These are phyloP conservation scores for Didymella pinodella DNA, from an alignment of 2,329 filamentous ascomycete species.

Conservation along the genomic window DNA sequence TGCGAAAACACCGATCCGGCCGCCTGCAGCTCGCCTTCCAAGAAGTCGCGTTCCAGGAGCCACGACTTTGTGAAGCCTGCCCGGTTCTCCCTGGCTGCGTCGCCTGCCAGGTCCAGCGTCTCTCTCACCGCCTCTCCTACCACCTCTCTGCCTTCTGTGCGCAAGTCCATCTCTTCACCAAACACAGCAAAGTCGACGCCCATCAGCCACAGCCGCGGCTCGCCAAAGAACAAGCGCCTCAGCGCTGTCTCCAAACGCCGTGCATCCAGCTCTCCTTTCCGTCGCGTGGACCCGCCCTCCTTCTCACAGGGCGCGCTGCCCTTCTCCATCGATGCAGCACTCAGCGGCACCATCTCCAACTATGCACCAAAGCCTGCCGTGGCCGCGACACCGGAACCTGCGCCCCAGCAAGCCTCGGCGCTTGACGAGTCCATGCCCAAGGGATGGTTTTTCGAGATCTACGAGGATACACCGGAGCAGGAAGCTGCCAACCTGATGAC, in stretches of 20 bases:
- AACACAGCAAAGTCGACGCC: slow-evolving; percentile 54
- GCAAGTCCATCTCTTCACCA: slow-evolving; percentile 54
- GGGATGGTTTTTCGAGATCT: slow-evolving; percentile 89
- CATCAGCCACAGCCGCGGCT: slow-evolving; percentile 69
- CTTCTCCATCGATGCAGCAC: slow-evolving; percentile 85
- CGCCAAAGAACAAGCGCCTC: slow-evolving; percentile 75
- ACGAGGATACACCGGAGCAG: slow-evolving; percentile 89
- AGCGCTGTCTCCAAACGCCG: slow-evolving; percentile 74
- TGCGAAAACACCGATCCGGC: slow-evolving; percentile 67
- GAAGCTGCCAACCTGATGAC: slow-evolving; percentile 93
- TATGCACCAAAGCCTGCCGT: slow-evolving; percentile 60
- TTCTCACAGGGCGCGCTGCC: slow-evolving; percentile 65
- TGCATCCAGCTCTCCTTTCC: slow-evolving; percentile 66
- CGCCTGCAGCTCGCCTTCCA: slow-evolving; percentile 59
- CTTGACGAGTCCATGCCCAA: slow-evolving; percentile 65
- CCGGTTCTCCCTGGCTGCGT: slow-evolving; percentile 49
- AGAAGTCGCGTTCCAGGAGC: slow-evolving; percentile 59
- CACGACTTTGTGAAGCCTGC: slow-evolving; percentile 52
- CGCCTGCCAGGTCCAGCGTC: slow-evolving; percentile 35
- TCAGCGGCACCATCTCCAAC: slow-evolving; percentile 75
- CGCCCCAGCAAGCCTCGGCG: slow-evolving; percentile 43
- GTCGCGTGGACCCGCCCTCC: slow-evolving; percentile 74
- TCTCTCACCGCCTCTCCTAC: slow-evolving; percentile 40
- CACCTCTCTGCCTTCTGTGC: slow-evolving; percentile 36
- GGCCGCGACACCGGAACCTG: slow-evolving; percentile 46